Base-by-base conservation (phyloP, 495 filamentous ascomycete species). In the Aspergillus asperescens region DNA sequence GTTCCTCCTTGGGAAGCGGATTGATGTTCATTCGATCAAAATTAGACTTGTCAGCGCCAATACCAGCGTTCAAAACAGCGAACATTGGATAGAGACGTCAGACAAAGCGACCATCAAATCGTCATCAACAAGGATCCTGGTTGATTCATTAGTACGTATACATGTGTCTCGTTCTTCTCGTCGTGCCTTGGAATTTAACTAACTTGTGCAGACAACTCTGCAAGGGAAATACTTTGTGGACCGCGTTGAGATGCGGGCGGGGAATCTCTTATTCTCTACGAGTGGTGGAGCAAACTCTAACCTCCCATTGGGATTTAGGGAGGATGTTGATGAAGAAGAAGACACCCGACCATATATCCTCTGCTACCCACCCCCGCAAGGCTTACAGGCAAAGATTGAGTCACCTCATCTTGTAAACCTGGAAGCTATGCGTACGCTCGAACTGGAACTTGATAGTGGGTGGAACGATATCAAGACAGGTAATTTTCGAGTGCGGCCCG, bases 171-270 rank as follows among this genome's bases (percentile, higher is more conserved):
- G 10, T 12, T 22, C 32, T 3, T 35, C 7, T 15, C n/a, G 13
- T 5, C n/a, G n/a, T n/a, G n/a, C n/a, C n/a, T n/a, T 35, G 24
- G 41, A 19, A 5, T 39, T 31, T 43, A 35, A 23, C 60, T 77
- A 47, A 77, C 67, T 0, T 55, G 1, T 27, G 18, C 52, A 85
- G 79, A 72, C 73, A 34, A 83, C 84, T 25, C 80, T 88, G 9
- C 82, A 84, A 46, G 93, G 90, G 7, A 79, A 78, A 48, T 96
- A 89, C 57, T 75, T 83, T 45, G 79, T 90, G 32, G 87, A 90
- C 52, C 82, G 83, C 45, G 71, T 97, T 32, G 74, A 83, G 28
- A 61, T 97, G 39, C 69, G 77, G 31, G 73, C 80, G 28, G 77
- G 76, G 28, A 95, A 92, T 45, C 72, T 97, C 9, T 56, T 77